phyloP scores from a whole-genome alignment of 2,329 filamentous ascomycete species.

The Chrysosporium keratinophilum region DNA sequence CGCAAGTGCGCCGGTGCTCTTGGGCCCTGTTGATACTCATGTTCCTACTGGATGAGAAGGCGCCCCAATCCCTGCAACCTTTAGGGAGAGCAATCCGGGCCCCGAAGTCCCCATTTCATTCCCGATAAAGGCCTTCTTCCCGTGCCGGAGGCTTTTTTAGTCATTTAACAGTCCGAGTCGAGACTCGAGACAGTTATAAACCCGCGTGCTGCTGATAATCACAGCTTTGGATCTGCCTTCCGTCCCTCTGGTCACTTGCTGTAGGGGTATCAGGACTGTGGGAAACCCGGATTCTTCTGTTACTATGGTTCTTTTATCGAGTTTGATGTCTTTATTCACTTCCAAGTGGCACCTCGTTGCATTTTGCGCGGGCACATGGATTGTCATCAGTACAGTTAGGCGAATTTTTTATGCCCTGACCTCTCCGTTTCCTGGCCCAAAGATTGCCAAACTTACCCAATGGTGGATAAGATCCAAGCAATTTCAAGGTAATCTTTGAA shows the following conservation, averaged over 20 bases:
- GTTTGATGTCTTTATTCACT: not conserved
- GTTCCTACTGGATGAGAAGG: not conserved
- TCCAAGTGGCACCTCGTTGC: slow-evolving; percentile 4
- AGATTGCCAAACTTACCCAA: slow-evolving; percentile 15
- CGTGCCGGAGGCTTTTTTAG: not conserved
- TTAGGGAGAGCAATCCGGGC: not conserved
- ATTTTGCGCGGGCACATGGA: not conserved
- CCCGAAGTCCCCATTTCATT: not conserved
- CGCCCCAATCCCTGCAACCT: not conserved
- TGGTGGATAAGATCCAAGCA: slow-evolving; percentile 15
- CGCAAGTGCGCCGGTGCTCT: not conserved
- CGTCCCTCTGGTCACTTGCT: not conserved
- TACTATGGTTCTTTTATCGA: not conserved
- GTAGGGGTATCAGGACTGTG: not conserved
- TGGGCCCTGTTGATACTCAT: not conserved
- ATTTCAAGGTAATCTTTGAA: slow-evolving; percentile 10
- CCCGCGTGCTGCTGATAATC: not conserved
- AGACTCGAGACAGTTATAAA: not conserved
- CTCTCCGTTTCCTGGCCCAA: slow-evolving; percentile 17
- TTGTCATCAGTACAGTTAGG: not conserved
- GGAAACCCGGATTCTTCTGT: not conserved
- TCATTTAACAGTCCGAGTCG: not conserved
- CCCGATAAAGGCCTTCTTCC: no score
- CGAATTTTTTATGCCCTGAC: slow-evolving; percentile 2
- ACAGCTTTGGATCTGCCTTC: not conserved